Evolutionary conservation across 768 basidiomycete species (phyloP), one percentile per base, ranked within the genome.

Genomic region (Phanerodontia chrysosporium): DNA sequence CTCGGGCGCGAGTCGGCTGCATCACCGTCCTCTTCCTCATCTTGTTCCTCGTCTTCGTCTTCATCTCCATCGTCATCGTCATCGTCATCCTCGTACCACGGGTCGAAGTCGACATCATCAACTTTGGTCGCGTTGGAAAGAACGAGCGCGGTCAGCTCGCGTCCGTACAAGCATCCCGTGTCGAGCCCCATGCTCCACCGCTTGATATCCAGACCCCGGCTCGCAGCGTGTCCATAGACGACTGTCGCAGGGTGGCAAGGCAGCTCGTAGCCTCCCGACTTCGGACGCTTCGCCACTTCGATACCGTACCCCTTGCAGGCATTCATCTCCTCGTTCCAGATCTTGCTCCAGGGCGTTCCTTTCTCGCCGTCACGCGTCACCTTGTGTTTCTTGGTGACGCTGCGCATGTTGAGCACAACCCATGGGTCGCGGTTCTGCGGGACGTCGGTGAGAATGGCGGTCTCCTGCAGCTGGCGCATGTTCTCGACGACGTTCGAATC

Each of bases 201-300:
- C 61, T 89, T 87, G 63, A 93, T 71, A 69, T 95, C 92, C 13
- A 97, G 77, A 13, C 90, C 91, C 27, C 90, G 78, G 2, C 80
- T 75, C 5, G 95, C 94, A 8, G 86, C 80, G 66, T 97, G 95
- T 0, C 93, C 95, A 70, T 96, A 97, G 6, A 96, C 72, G n/a
- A 92, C 85, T 39, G 82, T 89, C 0, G 84, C 78, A 1, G 92
- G 89, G 64, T 83, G 80, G 65, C 91, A 93, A 4, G 83, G 82
- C 10, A 88, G 67, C 5, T 63, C 35, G 35, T 69, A 63, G 39
- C 39, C 39, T 18, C 8, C 18, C 18, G 6, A 4, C 39, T 18
- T 18, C 16, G 39, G 18, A 42, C 8, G 8, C 39, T 5, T 7
- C 10, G 8, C 39, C 8, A 18, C 39, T 4, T 68, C 64, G 53